Percentiles rank a stretch among this genome's conserved stretches.
Conservation (phyloP, 1,284 basidiomycete genomes). For the Puccinia novopanici region DNA sequence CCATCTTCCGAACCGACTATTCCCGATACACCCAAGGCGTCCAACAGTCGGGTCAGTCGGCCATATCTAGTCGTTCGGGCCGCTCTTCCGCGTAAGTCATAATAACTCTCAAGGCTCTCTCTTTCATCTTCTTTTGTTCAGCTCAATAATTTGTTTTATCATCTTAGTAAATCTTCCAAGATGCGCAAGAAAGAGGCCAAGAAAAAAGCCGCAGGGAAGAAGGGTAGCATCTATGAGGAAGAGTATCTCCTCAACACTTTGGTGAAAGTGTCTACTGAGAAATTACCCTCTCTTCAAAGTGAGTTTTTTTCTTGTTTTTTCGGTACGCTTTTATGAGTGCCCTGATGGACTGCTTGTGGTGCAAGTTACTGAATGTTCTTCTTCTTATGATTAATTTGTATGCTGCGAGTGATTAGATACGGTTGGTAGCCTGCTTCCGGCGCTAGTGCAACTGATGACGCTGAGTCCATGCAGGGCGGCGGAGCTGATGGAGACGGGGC, state of each 20-base stretch:
- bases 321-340: not conserved
- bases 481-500: not conserved
- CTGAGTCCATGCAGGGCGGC: not conserved
- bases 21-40: slow-evolving; percentile 91
- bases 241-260: slow-evolving; percentile 86
- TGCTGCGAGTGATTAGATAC: slow-evolving; percentile 10
- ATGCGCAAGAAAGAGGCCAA: slow-evolving; percentile 78
- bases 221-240: slow-evolving; percentile 95
- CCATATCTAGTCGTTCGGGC: slow-evolving; percentile 41
- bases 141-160: slow-evolving; percentile 24
- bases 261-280: slow-evolving; percentile 68
- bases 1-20: slow-evolving; percentile 80
- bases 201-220: slow-evolving; percentile 82
- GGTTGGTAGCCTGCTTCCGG: slow-evolving; percentile 21
- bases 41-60: slow-evolving; percentile 53
- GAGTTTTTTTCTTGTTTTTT: slow-evolving; percentile 10
- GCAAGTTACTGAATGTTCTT: not conserved
- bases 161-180: slow-evolving; percentile 68
- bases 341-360: too few relatives aligned
- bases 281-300: slow-evolving; percentile 54
- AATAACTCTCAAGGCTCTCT: slow-evolving; percentile 35
- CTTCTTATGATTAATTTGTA: not conserved
- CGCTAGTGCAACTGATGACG: slow-evolving; percentile 20
- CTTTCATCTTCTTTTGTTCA: slow-evolving; percentile 41
- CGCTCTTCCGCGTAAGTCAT: slow-evolving; percentile 66